phyloP scores from a whole-genome alignment of 2,329 filamentous ascomycete genomes.

The Trichoderma aggressivum region DNA sequence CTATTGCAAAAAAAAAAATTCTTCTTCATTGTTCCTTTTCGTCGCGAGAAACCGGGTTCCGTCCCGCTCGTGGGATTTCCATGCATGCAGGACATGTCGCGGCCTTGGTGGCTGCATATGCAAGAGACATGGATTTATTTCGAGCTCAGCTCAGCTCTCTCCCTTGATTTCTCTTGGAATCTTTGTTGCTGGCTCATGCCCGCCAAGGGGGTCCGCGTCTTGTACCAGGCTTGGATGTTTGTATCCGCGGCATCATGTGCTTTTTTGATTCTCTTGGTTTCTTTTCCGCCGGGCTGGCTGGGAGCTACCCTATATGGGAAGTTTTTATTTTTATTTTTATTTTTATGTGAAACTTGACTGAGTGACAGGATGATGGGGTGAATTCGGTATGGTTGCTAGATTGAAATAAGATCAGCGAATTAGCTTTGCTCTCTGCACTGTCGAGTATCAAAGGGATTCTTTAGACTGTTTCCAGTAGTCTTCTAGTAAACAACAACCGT shows the following conservation, averaged over 20 bases:
- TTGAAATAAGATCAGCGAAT: background rate
- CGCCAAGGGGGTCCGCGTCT: background rate
- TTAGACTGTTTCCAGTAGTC: background rate
- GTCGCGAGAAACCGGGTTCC: background rate
- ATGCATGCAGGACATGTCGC: slow-evolving; percentile 6
- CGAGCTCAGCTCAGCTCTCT: background rate
- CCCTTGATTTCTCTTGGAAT: background rate
- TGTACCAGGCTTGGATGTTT: background rate
- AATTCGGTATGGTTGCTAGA: background rate
- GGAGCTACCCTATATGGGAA: background rate
- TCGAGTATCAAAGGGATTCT: background rate
- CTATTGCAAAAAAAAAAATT: background rate
- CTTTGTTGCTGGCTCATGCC: background rate
- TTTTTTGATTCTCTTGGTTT: background rate
- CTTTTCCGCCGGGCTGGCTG: background rate
- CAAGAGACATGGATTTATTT: background rate
- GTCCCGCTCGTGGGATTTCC: background rate
- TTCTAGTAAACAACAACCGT: background rate
- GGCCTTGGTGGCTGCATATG: slow-evolving; percentile 4
- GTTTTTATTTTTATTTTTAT: background rate
- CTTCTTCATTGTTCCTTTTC: background rate
- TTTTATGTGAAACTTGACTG: background rate
- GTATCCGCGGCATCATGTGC: background rate
- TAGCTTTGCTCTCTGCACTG: background rate
- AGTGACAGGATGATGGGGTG: background rate